These are phyloP conservation scores for Alternaria sp. DNA, from an alignment of 2,329 filamentous ascomycete species.

Conservation along the genomic window DNA sequence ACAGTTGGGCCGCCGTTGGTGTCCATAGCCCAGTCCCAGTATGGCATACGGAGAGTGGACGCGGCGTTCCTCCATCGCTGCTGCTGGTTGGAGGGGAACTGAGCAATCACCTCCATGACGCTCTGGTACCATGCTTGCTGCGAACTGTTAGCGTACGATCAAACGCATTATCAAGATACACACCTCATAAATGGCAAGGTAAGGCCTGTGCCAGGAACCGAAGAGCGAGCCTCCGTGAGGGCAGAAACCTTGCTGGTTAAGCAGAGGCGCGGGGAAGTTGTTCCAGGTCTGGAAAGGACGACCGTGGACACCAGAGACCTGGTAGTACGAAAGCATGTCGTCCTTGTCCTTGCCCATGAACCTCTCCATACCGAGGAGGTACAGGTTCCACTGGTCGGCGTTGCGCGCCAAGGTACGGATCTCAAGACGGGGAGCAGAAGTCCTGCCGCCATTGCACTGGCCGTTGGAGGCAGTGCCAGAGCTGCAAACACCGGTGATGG, in stretches of 20 bases:
- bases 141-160: neutral
- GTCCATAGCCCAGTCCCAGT: constrained; percentile 57
- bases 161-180: neutral
- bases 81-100: constrained; percentile 49
- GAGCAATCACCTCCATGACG: constrained; percentile 50
- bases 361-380: constrained; percentile 74
- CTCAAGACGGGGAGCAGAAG: constrained; percentile 62
- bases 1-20: constrained; percentile 39
- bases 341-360: constrained; percentile 72
- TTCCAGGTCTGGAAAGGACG: constrained; percentile 70
- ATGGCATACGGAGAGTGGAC: constrained; percentile 52
- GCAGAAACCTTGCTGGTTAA: constrained; percentile 73
- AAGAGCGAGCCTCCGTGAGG: constrained; percentile 78
- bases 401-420: constrained; percentile 69
- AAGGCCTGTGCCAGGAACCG: constrained; percentile 83
- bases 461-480: constrained; percentile 29
- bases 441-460: constrained; percentile 32
- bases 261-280: constrained; percentile 43
- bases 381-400: constrained; percentile 75
- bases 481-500: constrained; percentile 39
- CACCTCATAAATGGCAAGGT: constrained; percentile 69
- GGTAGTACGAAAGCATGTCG: constrained; percentile 74
- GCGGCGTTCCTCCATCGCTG: constrained; percentile 51
- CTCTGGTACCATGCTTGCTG: constrained; percentile 53
- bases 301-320: constrained; percentile 80